Evolutionary conservation across 192 early-diverging fungal genomes (phyloP), one percentile per base, ranked within the genome.

Genomic region (Funneliformis mosseae): DNA sequence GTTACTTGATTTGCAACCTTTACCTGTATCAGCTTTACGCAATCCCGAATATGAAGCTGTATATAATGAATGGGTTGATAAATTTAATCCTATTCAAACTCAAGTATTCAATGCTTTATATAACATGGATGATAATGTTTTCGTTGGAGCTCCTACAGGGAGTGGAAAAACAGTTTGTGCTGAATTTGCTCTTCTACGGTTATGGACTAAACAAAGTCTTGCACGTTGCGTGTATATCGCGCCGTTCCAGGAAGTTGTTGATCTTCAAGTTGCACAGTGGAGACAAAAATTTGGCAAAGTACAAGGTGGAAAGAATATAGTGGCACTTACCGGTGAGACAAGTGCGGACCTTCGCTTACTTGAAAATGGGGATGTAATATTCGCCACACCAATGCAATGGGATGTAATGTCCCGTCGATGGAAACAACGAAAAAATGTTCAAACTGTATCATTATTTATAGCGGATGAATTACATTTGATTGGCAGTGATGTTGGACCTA

Each of bases 11-110:
- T 85, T 99, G 83, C 95, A 97, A 84, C 96, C 97, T 16, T 84
- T 98, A 45, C 92, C 93, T 3, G 90, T 95, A 9, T 81, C 91
- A 38, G 95, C 95, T 21, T 86, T 97, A 61, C 89, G 92, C 42
- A 95, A 95, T 75, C 81, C 88, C 12, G 92, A 89, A 68, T 95
- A 90, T 82, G 96, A 96, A 84, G 79, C 80, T 4, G 81, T 94
- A 0, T 98, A 93, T 78, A 83, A 78, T 5, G 80, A 83, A 55
- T 85, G 86, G 68, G 86, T 93, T 62, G 82, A 85, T 67, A 85
- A 88, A 25, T 98, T 99, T 84, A 99, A 98, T 82, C 94, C 97
- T 14, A 93, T 99, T 59, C 98, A 99, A 87, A 97, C 97, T 1
- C 97, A 99, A 83, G 91, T 92, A 2, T 98, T 98, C 86, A 93